A percentile compares a stretch with the other conserved stretches of the same genome.
Conservation (phyloP, 768 basidiomycete genomes). For the Atractiella rhizophila region DNA sequence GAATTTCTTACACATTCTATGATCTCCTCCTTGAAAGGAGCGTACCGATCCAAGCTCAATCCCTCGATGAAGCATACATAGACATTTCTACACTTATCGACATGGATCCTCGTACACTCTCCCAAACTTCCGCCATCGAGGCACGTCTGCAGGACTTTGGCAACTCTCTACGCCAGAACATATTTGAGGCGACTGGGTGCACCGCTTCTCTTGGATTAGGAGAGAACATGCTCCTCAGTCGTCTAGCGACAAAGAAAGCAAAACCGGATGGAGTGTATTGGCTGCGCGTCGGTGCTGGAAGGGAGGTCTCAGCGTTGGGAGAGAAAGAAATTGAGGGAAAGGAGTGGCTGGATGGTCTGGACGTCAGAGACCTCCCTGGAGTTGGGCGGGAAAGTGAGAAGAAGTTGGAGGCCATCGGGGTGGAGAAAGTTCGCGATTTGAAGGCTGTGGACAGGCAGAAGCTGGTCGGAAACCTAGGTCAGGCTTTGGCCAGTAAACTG, state of each 20-base stretch:
- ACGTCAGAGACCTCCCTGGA: slow-evolving; percentile 60
- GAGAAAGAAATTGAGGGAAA: no score
- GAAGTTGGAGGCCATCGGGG: slow-evolving; percentile 40
- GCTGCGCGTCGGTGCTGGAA: slow-evolving; percentile 26
- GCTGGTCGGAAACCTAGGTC: slow-evolving; percentile 49
- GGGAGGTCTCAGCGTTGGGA: slow-evolving; percentile 12
- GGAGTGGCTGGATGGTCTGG: slow-evolving; percentile 37
- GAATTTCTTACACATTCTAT: slow-evolving; percentile 65
- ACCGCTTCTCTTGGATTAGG: slow-evolving; percentile 56
- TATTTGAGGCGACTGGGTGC: slow-evolving; percentile 55
- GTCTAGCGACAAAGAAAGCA: slow-evolving; percentile 66
- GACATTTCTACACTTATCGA: slow-evolving; percentile 38
- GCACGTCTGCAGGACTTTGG: slow-evolving; percentile 33
- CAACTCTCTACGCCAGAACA: slow-evolving; percentile 49
- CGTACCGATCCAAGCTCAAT: slow-evolving; percentile 80
- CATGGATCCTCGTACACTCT: neutral
- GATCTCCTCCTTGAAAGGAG: slow-evolving; percentile 70
- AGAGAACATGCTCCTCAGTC: slow-evolving; percentile 73
- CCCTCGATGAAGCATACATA: slow-evolving; percentile 83
- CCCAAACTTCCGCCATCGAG: neutral
- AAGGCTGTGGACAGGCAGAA: slow-evolving; percentile 21
- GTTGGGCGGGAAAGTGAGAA: slow-evolving; percentile 51
- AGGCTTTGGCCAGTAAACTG: slow-evolving; percentile 54
- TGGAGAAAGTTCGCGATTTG: slow-evolving; percentile 40
- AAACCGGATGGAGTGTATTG: slow-evolving; percentile 77